These are phyloP conservation scores for Fusarium subglutinans DNA, from an alignment of 2,329 filamentous ascomycete genomes.

Conservation along the genomic window DNA sequence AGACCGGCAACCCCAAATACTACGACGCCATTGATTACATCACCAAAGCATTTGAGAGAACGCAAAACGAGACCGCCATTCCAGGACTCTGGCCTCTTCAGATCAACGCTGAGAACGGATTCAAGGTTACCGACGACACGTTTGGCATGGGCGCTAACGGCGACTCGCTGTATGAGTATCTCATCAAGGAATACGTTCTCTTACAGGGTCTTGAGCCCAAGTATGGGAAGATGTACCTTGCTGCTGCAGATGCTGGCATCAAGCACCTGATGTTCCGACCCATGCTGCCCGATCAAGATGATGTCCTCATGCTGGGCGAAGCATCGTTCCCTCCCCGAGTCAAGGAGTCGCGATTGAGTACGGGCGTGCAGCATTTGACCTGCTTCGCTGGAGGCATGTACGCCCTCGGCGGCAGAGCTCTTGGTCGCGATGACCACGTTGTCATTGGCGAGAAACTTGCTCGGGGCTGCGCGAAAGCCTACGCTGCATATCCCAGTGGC, in stretches of 20 bases:
- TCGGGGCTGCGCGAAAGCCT: slow-evolving; percentile 71
- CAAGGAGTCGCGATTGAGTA: slow-evolving; percentile 42
- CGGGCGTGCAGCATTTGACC: slow-evolving; percentile 63
- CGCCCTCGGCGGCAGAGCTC: slow-evolving; percentile 67
- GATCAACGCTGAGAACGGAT: slow-evolving; percentile 55
- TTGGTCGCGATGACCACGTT: slow-evolving; percentile 61
- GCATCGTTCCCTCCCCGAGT: slow-evolving; percentile 51
- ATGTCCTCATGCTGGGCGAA: slow-evolving; percentile 66
- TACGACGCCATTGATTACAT: slow-evolving; percentile 70
- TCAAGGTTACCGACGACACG: slow-evolving; percentile 47
- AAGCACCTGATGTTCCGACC: slow-evolving; percentile 73
- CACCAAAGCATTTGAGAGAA: slow-evolving; percentile 60
- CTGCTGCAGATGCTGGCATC: slow-evolving; percentile 65
- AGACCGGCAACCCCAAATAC: slow-evolving; percentile 67
- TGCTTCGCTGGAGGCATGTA: slow-evolving; percentile 75
- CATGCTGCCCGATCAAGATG: slow-evolving; percentile 63
- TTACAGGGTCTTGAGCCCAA: slow-evolving; percentile 63
- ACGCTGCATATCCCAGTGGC: slow-evolving; percentile 64
- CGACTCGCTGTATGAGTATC: slow-evolving; percentile 71
- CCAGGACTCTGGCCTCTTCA: slow-evolving; percentile 70
- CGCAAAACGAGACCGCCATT: slow-evolving; percentile 62
- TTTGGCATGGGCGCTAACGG: slow-evolving; percentile 61
- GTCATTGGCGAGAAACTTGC: slow-evolving; percentile 66
- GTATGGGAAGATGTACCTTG: slow-evolving; percentile 51
- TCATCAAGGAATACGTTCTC: slow-evolving; percentile 71